Base-by-base conservation (phyloP, 345 rosid genomes). In the Brassica rapa region DNA sequence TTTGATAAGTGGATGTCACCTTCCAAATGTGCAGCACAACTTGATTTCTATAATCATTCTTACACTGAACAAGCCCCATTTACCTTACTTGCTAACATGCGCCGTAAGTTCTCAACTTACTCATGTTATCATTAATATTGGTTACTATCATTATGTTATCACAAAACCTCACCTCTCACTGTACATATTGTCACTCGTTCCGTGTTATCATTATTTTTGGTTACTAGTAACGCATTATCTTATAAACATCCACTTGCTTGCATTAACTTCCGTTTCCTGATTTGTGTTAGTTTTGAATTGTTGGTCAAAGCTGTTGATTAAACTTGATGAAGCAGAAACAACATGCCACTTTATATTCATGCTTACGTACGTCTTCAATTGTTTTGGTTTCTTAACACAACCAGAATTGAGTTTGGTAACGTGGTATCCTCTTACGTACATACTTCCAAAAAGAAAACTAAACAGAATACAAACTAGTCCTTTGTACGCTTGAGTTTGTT, bases 1-100 rank as follows among this genome's bases (percentile, higher is more conserved):
- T 68, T 73, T 74, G 61, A 80, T 69, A 41, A 69, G 82, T 80
- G 79, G 75, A 80, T 74, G 79, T 62, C 79, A 69, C 2, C 75
- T 53, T 68, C 75, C 71, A 69, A 37, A 62, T 80, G 59, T 39
- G 25, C 19, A 69, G 53, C 71, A 74, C 79, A 62, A 68, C 70
- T 68, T 73, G 74, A 24, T 79, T 68, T 73, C 64, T 61, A 49
- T 73, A 68, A 73, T 68, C 74, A 73, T 73, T 68, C 27, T 73
- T 51, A 59, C 68, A 56, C 62, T 71, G 76, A 43, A 43, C 3
- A 39, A 3, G 1, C 8, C 1, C 46, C 46, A 8, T 10, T 1
- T 39, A 3, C 10, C 46, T 39, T 3, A 39, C 2, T 39, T 39
- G 46, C 46, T 39, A 39, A 39, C 46, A 39, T 10, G 46, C 46